phyloP scores from a whole-genome alignment of 73 alveolate genomes.

The Diophrys appendiculata region DNA sequence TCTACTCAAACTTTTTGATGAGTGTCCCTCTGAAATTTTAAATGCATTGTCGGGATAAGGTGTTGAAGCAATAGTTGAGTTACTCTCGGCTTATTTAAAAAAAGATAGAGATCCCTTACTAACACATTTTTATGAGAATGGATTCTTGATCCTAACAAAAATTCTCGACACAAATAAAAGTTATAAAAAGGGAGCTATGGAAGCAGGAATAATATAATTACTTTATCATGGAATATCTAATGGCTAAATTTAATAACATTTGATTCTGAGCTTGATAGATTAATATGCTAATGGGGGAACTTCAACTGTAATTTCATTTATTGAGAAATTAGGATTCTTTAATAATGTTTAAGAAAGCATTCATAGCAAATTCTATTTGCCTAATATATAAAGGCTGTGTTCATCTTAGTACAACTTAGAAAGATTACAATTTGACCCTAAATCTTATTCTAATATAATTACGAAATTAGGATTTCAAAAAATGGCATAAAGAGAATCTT shows the following conservation, averaged over 20 bases:
- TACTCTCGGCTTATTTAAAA: neutral
- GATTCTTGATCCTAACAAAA: neutral
- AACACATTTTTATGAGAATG: neutral
- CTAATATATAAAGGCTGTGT: too few species aligned
- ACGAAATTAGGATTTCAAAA: too few species aligned
- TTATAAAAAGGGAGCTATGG: neutral
- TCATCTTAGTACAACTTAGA: too few species aligned
- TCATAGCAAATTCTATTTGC: too few species aligned
- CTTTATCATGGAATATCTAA: neutral
- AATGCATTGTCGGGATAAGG: neutral
- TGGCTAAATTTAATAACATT: neutral
- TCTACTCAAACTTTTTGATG: neutral
- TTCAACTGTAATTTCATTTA: neutral
- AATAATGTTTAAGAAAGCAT: neutral
- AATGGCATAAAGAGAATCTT: too few species aligned
- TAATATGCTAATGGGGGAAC: neutral
- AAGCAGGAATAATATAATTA: neutral
- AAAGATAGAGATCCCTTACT: neutral
- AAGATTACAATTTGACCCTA: too few species aligned
- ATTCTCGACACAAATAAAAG: neutral
- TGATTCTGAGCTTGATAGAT: neutral
- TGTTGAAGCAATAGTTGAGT: too few species aligned
- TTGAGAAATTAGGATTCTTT: neutral
- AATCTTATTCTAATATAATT: too few species aligned
- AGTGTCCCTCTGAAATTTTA: neutral